Conservation (phyloP, 108 stramenopile species). For the Pseudonitzschia multistriata region DNA sequence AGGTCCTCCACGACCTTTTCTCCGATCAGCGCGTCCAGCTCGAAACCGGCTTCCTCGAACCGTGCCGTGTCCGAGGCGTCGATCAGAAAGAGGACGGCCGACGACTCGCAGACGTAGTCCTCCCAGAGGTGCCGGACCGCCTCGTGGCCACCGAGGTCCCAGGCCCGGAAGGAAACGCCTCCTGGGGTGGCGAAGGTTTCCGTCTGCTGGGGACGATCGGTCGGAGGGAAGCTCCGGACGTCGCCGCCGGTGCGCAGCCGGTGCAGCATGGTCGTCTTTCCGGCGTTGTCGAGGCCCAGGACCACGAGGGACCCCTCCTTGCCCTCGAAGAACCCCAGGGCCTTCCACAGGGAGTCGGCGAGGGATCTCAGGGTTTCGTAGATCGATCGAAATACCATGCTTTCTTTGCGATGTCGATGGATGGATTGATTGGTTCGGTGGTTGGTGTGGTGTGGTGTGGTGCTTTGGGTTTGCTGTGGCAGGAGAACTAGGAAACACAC, state of each 20-base stretch:
- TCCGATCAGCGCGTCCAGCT: slow-evolving; percentile 54
- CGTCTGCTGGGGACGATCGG: slow-evolving; percentile 47
- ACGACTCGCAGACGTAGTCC: slow-evolving; percentile 50
- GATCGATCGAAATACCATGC: not conserved
- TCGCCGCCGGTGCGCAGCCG: slow-evolving; percentile 46
- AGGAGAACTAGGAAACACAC: too few relatives aligned
- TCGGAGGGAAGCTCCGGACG: slow-evolving; percentile 56
- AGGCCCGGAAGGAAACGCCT: slow-evolving; percentile 51
- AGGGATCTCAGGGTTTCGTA: slow-evolving; percentile 29
- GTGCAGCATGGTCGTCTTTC: slow-evolving; percentile 90
- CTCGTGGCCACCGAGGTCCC: slow-evolving; percentile 74
- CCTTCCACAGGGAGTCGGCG: slow-evolving; percentile 23
- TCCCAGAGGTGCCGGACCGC: slow-evolving; percentile 66
- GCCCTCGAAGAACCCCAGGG: slow-evolving; percentile 28
- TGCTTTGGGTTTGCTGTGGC: too few relatives aligned
- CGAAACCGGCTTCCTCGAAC: slow-evolving; percentile 56
- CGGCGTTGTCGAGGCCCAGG: slow-evolving; percentile 98
- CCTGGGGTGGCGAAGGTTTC: slow-evolving; percentile 37
- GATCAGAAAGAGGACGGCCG: slow-evolving; percentile 56
- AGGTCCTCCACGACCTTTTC: slow-evolving; percentile 37
- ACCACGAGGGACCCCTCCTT: slow-evolving; percentile 96
- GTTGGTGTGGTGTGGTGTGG: too few relatives aligned
- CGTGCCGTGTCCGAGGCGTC: slow-evolving; percentile 52
- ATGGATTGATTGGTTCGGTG: too few relatives aligned
- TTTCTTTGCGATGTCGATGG: not conserved